Evolutionary conservation across 2,329 filamentous ascomycete genomes (phyloP), one percentile per base, ranked within the genome.

Genomic region (Paradendryphiella salina): DNA sequence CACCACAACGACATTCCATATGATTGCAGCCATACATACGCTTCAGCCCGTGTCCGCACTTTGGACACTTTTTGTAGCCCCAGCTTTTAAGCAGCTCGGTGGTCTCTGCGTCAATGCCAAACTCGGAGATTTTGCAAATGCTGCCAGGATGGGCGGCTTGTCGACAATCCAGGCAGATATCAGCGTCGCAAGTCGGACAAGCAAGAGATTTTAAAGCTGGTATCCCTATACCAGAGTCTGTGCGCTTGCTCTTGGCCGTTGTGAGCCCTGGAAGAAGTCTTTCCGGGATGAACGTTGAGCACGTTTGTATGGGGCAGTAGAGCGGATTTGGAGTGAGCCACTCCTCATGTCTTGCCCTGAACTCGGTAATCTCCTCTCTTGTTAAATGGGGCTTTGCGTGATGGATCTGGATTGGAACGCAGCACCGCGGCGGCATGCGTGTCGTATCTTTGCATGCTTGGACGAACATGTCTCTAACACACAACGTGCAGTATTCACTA

Each of bases 1-100:
- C 76, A 10, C 79, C 78, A 46, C 80, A 82, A 11, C 69, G 64
- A 49, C 79, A 82, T 44, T 72, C 63, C 57, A 82, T 76, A 41
- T 80, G 76, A 28, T 64, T 61, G 57, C 79, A 82, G 5, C 79
- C 80, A 50, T 60, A 77, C 74, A 80, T 79, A 45, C 73, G 73
- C 54, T 73, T 72, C 13, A 81, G 64, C 7, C 75, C 79, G n/a
- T 75, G 69, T 1, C 72, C 69, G 52, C 79, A 82, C 46, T 76
- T 76, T 0, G 79, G 79, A 46, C 80, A 82, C 7, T 72, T 69
- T 60, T 80, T 81, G 61, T 79, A 77, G 3, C 76, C 75, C 67
- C 74, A 79, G 34, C 63, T 67, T 39, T 70, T 66, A 2, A 82
- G 64, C 28, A 77, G 43, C 8, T 52, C 51, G n/a, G 64, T 62